A percentile compares a stretch with the other conserved stretches of the same genome.
phyloP scores from a whole-genome alignment of 768 basidiomycete genomes.

The Termitomyces sp. region DNA sequence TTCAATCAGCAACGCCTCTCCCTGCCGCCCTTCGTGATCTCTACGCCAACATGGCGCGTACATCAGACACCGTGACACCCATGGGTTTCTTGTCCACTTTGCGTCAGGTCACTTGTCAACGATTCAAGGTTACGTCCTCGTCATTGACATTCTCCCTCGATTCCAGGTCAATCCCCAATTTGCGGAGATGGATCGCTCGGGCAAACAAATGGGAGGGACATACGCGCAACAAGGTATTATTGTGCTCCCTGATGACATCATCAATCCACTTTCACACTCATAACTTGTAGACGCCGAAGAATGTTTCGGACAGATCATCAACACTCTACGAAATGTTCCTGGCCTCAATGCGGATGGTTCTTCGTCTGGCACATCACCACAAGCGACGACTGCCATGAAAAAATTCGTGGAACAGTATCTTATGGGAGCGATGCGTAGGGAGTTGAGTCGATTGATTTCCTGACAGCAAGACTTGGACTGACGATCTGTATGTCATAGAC shows the following conservation, averaged over 20 bases:
- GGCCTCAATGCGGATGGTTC: slow-evolving; percentile 24
- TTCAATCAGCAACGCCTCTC: slow-evolving; percentile 36
- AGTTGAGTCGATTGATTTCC: slow-evolving; percentile 30
- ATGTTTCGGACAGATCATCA: slow-evolving; percentile 75
- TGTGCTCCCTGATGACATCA: slow-evolving; percentile 21
- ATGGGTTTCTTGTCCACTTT: slow-evolving; percentile 61
- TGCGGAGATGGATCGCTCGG: slow-evolving; percentile 57
- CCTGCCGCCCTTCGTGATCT: slow-evolving; percentile 60
- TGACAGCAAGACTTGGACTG: neutral
- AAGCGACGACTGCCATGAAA: slow-evolving; percentile 28
- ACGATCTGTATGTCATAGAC: slow-evolving; percentile 32
- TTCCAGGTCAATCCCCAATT: slow-evolving; percentile 80
- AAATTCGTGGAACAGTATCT: slow-evolving; percentile 80
- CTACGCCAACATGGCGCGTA: slow-evolving; percentile 67
- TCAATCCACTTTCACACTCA: neutral
- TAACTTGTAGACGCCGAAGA: slow-evolving; percentile 81
- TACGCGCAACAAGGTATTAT: slow-evolving; percentile 76
- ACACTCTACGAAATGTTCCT: slow-evolving; percentile 69
- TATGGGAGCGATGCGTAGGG: slow-evolving; percentile 72
- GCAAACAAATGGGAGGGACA: slow-evolving; percentile 27
- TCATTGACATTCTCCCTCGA: neutral
- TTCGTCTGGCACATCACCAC: slow-evolving; percentile 14
- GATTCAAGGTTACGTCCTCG: neutral
- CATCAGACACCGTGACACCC: slow-evolving; percentile 75
- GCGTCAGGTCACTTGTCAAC: slow-evolving; percentile 37